A percentile compares a stretch with the other conserved stretches of the same genome.
Evolutionary conservation across 1,284 basidiomycete genomes (phyloP).

Genomic region (Coniferiporia weirii): DNA sequence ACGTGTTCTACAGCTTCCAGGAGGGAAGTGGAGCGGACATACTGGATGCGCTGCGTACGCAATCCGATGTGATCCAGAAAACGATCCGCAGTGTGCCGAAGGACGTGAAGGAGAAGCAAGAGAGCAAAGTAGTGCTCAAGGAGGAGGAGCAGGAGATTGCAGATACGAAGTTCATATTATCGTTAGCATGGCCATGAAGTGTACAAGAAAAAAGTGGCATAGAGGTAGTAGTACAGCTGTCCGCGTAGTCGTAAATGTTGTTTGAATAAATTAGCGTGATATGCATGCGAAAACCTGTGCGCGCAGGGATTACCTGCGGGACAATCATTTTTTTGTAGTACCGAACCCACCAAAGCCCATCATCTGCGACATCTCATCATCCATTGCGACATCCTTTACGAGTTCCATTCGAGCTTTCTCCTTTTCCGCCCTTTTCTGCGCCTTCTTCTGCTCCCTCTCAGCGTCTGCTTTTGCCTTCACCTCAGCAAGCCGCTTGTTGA

Average conservation of each 20-base stretch:
- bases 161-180: conserved; percentile 75
- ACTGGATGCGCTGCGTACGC: conserved; percentile 62
- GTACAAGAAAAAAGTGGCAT: conserved; percentile 13
- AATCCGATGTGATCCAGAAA: conserved; percentile 71
- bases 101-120: conserved; percentile 50
- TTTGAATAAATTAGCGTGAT: conserved; percentile 14
- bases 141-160: conserved; percentile 88
- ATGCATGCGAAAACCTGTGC: conserved; percentile 4
- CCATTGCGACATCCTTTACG: conserved; percentile 45
- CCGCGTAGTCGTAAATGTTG: conserved; percentile 3
- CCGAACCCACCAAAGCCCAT: conserved; percentile 96
- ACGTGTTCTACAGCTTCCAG: conserved; percentile 85
- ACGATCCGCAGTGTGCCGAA: conserved; percentile 73
- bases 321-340: conserved; percentile 65
- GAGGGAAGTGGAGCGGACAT: conserved; percentile 64
- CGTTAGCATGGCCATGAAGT: conserved; percentile 43
- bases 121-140: conserved; percentile 50
- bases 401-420: conserved; percentile 63
- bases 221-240: conserved; percentile 19
- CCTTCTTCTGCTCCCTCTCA: conserved; percentile 63
- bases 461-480: conserved; percentile 71
- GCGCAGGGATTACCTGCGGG: neutral
- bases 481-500: conserved; percentile 81
- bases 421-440: conserved; percentile 64
- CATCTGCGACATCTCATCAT: conserved; percentile 70